phyloP scores from a whole-genome alignment of 2,329 filamentous ascomycete species.

The Pezicula neosporulosa region DNA sequence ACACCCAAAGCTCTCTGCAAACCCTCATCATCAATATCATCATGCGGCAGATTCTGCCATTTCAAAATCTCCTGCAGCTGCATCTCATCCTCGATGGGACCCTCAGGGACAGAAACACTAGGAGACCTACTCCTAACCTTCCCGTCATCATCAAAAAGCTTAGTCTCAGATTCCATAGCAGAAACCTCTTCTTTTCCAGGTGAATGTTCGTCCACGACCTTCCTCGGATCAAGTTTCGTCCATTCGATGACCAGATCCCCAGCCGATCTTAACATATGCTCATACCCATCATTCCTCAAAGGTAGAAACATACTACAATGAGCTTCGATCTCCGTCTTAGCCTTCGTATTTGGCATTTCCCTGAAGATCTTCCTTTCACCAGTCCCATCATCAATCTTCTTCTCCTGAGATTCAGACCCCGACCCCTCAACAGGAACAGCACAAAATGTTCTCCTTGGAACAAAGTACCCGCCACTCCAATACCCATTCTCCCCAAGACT shows the following conservation, averaged over 20 bases:
- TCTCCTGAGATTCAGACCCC: too few species aligned
- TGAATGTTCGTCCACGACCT: conserved; percentile 17
- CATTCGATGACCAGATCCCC: conserved; percentile 13
- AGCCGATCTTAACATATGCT: conserved; percentile 14
- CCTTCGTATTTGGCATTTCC: conserved; percentile 16
- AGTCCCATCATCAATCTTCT: neutral
- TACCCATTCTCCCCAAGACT: conserved; percentile 69
- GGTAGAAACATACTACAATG: conserved; percentile 25
- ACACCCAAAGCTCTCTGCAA: conserved; percentile 14
- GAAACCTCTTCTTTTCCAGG: conserved; percentile 11
- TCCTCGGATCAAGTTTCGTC: conserved; percentile 12
- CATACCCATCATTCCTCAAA: conserved; percentile 19
- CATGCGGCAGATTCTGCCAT: conserved; percentile 17
- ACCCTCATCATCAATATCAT: conserved; percentile 16
- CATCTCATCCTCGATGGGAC: conserved; percentile 13
- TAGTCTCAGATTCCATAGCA: conserved; percentile 10
- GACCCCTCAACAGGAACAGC: conserved; percentile 50
- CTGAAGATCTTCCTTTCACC: conserved; percentile 11
- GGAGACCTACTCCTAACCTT: conserved; percentile 5
- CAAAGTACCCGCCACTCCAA: conserved; percentile 56
- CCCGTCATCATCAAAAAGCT: conserved; percentile 21
- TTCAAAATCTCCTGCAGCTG: conserved; percentile 20
- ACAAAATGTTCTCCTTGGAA: conserved; percentile 75
- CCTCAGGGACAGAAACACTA: neutral
- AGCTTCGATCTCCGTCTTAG: conserved; percentile 21